These are phyloP conservation scores for Exserohilum rostratum DNA, from an alignment of 2,329 filamentous ascomycete species.

Conservation along the genomic window DNA sequence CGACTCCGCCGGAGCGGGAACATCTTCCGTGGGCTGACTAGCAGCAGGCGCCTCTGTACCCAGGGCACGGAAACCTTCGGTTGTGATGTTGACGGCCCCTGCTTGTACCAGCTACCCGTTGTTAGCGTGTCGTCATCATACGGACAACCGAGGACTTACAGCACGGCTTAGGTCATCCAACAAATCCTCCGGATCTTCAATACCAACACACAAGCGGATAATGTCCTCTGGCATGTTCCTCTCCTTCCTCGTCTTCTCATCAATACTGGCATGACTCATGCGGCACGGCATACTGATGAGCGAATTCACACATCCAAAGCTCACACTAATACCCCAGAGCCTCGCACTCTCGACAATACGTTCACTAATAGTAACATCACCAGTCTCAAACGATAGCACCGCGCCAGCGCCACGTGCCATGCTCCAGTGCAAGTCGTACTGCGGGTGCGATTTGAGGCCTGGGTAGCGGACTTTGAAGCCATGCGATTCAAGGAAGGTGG, in stretches of 20 bases:
- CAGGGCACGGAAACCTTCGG: slow-evolving; percentile 78
- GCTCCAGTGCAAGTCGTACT: slow-evolving; percentile 94
- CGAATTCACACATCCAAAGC: slow-evolving; percentile 97
- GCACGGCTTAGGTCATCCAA: slow-evolving; percentile 92
- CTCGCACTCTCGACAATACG: slow-evolving; percentile 92
- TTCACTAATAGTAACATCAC: slow-evolving; percentile 80
- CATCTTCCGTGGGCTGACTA: slow-evolving; percentile 10
- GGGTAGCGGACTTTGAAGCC: slow-evolving; percentile 97
- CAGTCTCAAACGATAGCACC: slow-evolving; percentile 95
- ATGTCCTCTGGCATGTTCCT: slow-evolving; percentile 92
- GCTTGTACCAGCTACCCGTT: slow-evolving; percentile 77
- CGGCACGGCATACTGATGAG: slow-evolving; percentile 99
- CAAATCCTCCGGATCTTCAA: slow-evolving; percentile 89
- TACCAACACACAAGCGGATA: slow-evolving; percentile 92
- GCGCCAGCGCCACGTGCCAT: slow-evolving; percentile 94
- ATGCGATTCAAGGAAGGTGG: slow-evolving; percentile 85
- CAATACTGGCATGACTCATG: slow-evolving; percentile 99
- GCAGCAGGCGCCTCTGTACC: slow-evolving; percentile 15
- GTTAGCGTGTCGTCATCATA: slow-evolving; percentile 15
- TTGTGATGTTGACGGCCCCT: slow-evolving; percentile 83
- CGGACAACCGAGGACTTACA: slow-evolving; percentile 63
- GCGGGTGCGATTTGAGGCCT: slow-evolving; percentile 90
- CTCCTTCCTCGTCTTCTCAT: slow-evolving; percentile 79
- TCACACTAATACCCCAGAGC: slow-evolving; percentile 94
- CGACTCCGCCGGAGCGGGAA: slow-evolving; percentile 20